Evolutionary conservation across 1,139 yeast species (phyloP).

Genomic region (Pichia sp.): DNA sequence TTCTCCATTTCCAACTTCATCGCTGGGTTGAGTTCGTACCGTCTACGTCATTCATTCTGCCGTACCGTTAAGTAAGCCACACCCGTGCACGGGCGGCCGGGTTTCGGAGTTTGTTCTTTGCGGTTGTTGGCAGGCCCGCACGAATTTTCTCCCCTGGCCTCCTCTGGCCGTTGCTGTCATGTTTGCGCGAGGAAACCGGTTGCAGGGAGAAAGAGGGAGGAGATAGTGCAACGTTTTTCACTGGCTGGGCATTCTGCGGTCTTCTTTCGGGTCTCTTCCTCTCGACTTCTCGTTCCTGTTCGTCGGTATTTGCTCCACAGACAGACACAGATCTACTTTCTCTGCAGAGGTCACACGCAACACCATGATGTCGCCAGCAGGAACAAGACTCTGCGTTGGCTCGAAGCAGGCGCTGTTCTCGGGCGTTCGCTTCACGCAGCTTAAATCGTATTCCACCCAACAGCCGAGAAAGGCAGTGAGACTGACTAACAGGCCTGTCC

Average conservation of each 20-base stretch:
- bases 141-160: not conserved
- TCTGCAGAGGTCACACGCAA: not conserved
- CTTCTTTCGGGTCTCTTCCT: not conserved
- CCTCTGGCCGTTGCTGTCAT: not conserved
- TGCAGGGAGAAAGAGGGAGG: not conserved
- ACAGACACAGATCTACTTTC: not conserved
- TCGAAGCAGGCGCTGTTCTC: not conserved
- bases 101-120: not conserved
- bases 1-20: too few relatives aligned
- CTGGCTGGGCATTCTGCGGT: not conserved
- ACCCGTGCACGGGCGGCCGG: not conserved
- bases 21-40: too few relatives aligned
- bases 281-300: not conserved
- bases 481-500: conserved; percentile 11
- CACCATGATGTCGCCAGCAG: not conserved
- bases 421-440: not conserved
- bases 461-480: conserved; percentile 9
- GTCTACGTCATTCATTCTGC: too few relatives aligned
- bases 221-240: not conserved
- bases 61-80: not conserved
- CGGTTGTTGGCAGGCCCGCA: not conserved
- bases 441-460: not conserved
- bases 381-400: not conserved
- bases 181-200: not conserved
- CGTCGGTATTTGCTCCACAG: not conserved